Base-by-base conservation (phyloP, 352 stramenopile genomes). In the Thraustochytrium striatum region DNA sequence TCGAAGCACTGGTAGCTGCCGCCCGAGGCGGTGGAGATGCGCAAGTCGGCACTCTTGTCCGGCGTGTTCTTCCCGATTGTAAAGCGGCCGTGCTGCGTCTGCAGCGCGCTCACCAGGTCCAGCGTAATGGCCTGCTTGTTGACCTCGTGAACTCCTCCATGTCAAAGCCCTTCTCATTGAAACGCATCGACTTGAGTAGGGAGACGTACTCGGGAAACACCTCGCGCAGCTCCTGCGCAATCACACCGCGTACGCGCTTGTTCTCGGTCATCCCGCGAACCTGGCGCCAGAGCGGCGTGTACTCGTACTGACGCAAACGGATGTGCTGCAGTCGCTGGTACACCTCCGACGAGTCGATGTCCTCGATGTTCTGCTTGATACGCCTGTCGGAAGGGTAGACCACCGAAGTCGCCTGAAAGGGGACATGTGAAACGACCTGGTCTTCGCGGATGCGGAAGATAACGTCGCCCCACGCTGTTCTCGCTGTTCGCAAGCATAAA, bases 191-290 rank as follows among this genome's bases (percentile, higher is more conserved):
- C 28, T 83, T 44, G 33, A 92, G 87, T 21, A 94, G 83, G 52
- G 89, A 88, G 38, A 97, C 86, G 79, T 97, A 93, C 83, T 98
- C 93, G 30, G 93, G 93, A 81, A 97, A 97, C 0, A 93, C 88
- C 61, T 94, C 85, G 11, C 70, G 82, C 21, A 96, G 85, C 85
- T 98, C 87, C 83, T 98, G 93, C 32, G 92, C 93, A 82, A 97
- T 97, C 0, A 98, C 89, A 83, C 93, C 93, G 41, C 93, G 89
- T 61, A 96, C 91, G 61, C 58, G 61, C 32, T 62, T 58, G 72
- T n/a, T 80, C 44, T 94, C 87, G 11, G 84, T 79, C 32, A 97
- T 87, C 19, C 89, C 90, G 21, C 91, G 88, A 52, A 97, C 90
- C 43, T 87, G 69, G 44, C 89, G 87, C 93, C 93, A 98, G 55